phyloP scores from a whole-genome alignment of 345 rosid genomes.

The Clarkia xantiana region DNA sequence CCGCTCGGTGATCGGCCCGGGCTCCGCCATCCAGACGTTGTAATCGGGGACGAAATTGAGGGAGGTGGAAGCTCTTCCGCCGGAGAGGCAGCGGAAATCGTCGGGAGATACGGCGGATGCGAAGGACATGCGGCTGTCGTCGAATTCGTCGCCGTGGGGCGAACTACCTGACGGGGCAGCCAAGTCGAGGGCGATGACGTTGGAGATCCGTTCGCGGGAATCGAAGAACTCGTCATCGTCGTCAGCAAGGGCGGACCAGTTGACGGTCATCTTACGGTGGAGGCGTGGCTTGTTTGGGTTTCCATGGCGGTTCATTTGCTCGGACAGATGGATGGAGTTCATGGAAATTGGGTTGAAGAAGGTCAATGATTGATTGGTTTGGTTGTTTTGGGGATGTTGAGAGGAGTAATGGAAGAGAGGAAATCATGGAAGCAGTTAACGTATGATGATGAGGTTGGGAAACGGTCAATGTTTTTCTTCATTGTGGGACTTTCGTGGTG shows the following conservation, averaged over 20 bases:
- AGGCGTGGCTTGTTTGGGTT: constrained; percentile 25
- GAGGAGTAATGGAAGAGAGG: constrained; percentile 24
- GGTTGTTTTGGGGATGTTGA: background rate
- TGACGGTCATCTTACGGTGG: constrained; percentile 54
- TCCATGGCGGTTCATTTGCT: background rate
- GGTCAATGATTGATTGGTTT: background rate
- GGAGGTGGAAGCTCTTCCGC: constrained; percentile 8
- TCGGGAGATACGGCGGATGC: constrained; percentile 33
- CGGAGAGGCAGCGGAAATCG: constrained; percentile 13
- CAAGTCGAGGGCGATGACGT: constrained; percentile 31
- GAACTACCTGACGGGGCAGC: constrained; percentile 45
- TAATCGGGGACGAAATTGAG: constrained; percentile 31
- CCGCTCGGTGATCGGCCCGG: constrained; percentile 64
- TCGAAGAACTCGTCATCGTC: constrained; percentile 64
- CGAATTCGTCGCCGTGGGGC: constrained; percentile 48
- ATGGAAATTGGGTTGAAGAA: background rate
- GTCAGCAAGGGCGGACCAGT: constrained; percentile 56
- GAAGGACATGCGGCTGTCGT: constrained; percentile 59
- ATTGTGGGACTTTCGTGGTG: background rate
- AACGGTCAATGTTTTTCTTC: constrained; percentile 23
- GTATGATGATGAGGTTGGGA: constrained; percentile 13
- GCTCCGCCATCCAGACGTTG: constrained; percentile 79
- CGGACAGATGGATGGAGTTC: constrained; percentile 3
- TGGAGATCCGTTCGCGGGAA: constrained; percentile 35
- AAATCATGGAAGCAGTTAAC: constrained; percentile 17